Conservation (phyloP, 306 rosid species). For the Astragalus membranaceus region DNA sequence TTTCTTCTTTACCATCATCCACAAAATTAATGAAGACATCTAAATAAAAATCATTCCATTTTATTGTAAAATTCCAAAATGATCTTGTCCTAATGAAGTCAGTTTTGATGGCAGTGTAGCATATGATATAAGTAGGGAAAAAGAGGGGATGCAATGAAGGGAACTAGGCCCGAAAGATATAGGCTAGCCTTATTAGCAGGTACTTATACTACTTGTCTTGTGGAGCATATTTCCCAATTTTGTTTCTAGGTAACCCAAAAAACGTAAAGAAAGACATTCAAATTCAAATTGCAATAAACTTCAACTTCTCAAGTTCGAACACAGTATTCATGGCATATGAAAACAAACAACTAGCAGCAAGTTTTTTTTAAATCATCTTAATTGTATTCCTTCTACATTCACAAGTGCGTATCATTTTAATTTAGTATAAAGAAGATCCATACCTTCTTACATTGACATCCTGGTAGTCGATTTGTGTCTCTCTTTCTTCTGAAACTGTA, state of each 20-base stretch:
- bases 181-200: too few species aligned
- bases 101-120: too few species aligned
- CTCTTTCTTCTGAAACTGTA: slow-evolving; percentile 16
- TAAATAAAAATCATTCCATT: too few species aligned
- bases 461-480: background rate
- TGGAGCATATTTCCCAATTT: background rate
- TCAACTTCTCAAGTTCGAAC: background rate
- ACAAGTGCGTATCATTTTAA: background rate
- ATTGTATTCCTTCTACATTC: background rate
- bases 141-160: too few species aligned
- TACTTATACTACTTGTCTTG: background rate
- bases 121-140: too few species aligned
- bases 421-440: background rate
- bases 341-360: background rate
- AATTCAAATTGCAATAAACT: background rate
- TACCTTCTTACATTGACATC: slow-evolving; percentile 16
- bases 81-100: too few species aligned
- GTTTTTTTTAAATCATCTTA: background rate
- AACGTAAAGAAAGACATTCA: background rate
- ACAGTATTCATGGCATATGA: background rate
- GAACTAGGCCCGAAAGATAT: too few species aligned
- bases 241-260: background rate
- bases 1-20: too few species aligned
- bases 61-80: too few species aligned
- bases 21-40: too few species aligned